phyloP scores from a whole-genome alignment of 2,329 filamentous ascomycete genomes.

The Cladosporium phlei region DNA sequence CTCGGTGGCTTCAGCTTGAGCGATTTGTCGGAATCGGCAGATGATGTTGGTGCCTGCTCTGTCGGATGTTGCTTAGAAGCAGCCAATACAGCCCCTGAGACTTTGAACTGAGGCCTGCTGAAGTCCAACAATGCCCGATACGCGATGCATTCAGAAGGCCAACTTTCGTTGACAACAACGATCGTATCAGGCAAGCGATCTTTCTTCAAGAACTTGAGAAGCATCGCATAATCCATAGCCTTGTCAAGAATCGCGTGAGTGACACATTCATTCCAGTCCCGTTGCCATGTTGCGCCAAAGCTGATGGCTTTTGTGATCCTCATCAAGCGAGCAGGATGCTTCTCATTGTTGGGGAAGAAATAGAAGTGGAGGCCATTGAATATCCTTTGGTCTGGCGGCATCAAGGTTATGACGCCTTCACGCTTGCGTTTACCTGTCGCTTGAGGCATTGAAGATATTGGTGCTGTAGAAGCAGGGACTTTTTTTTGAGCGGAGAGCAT shows the following conservation, averaged over 20 bases:
- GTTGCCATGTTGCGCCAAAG: constrained; percentile 69
- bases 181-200: constrained; percentile 45
- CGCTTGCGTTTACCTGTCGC: constrained; percentile 28
- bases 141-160: constrained; percentile 41
- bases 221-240: constrained; percentile 57
- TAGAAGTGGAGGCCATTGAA: constrained; percentile 36
- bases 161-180: constrained; percentile 47
- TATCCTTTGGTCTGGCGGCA: constrained; percentile 26
- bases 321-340: constrained; percentile 59
- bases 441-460: constrained; percentile 13
- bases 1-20: constrained; percentile 48
- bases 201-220: constrained; percentile 54
- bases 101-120: constrained; percentile 55
- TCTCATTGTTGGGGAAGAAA: constrained; percentile 78
- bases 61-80: neutral
- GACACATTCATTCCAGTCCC: constrained; percentile 50
- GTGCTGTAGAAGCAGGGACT: neutral
- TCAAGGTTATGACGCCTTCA: constrained; percentile 18
- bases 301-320: constrained; percentile 72
- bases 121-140: constrained; percentile 45
- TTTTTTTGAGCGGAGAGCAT: neutral
- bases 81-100: constrained; percentile 20
- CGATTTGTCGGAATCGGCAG: constrained; percentile 32
- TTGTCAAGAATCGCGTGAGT: constrained; percentile 81
- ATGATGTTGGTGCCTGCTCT: constrained; percentile 8